phyloP scores from a whole-genome alignment of 1,284 basidiomycete genomes.

The Heterobasidion parviporum region DNA sequence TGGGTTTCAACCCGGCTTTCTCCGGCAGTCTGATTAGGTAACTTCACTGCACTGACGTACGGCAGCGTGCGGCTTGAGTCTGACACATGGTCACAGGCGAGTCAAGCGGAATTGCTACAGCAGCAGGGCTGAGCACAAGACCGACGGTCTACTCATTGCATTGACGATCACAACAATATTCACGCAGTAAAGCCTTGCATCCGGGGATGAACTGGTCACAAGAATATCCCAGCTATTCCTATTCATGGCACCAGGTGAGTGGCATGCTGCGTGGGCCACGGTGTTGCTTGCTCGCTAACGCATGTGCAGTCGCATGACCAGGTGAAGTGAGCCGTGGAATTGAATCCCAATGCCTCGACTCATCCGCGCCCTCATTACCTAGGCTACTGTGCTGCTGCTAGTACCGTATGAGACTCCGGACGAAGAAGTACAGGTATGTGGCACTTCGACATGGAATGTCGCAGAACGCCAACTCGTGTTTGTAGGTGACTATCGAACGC shows the following conservation, averaged over 20 bases:
- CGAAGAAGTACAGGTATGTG: conserved; percentile 58
- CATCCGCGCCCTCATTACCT: conserved; percentile 4
- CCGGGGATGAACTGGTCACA: background rate
- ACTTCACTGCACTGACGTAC: no score
- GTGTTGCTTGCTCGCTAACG: conserved; percentile 1
- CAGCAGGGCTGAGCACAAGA: no score
- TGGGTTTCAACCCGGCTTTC: no score
- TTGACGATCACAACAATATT: no score
- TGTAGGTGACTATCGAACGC: conserved; percentile 61
- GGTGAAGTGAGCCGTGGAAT: conserved; percentile 16
- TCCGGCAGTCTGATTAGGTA: no score
- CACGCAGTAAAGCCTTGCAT: no score
- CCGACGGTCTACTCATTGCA: no score
- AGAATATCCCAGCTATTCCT: conserved; percentile 19
- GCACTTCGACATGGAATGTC: conserved; percentile 9
- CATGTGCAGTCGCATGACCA: conserved; percentile 32
- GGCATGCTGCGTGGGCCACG: background rate
- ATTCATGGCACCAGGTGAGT: conserved; percentile 39
- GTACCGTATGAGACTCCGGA: conserved; percentile 62
- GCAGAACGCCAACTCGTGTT: conserved; percentile 2
- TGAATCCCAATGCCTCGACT: background rate
- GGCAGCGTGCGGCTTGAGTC: no score
- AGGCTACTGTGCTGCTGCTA: conserved; percentile 73
- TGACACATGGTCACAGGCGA: no score
- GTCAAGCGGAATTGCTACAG: no score